Percentiles rank a stretch among this genome's conserved stretches.
These are phyloP conservation scores for Dactylorhiza incarnata DNA, from an alignment of 106 monocot genomes.

Conservation along the genomic window DNA sequence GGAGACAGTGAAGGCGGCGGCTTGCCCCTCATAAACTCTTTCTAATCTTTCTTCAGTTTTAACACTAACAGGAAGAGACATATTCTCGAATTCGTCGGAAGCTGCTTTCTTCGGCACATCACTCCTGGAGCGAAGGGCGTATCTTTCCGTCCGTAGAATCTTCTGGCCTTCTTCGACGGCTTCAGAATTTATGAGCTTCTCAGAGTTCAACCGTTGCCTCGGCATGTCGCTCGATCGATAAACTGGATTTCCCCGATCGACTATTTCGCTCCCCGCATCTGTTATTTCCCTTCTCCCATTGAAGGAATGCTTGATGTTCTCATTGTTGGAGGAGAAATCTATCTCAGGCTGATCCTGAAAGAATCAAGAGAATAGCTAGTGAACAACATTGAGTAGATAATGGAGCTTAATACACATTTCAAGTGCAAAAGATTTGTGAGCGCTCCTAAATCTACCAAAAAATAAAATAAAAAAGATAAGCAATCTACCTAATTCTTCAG, in stretches of 20 bases:
- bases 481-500: too few relatives aligned
- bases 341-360: slow-evolving; percentile 28
- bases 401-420: too few relatives aligned
- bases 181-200: too few relatives aligned
- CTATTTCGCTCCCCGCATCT: not conserved
- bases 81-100: slow-evolving; percentile 33
- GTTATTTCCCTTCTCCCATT: not conserved
- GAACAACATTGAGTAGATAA: too few relatives aligned
- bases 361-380: too few relatives aligned
- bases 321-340: not conserved
- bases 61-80: slow-evolving; percentile 12
- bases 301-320: slow-evolving; percentile 4
- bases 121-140: slow-evolving; percentile 1
- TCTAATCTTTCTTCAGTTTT: slow-evolving; percentile 11
- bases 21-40: not conserved
- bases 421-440: too few relatives aligned
- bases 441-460: too few relatives aligned
- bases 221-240: too few relatives aligned
- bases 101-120: slow-evolving; percentile 3
- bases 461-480: not conserved
- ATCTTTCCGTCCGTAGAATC: not conserved
- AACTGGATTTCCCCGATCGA: not conserved
- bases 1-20: slow-evolving; percentile 7
- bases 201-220: too few relatives aligned
- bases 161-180: too few relatives aligned